Conservation (phyloP, 1,139 yeast genomes). For the Yamadazyma membranifaciens region DNA sequence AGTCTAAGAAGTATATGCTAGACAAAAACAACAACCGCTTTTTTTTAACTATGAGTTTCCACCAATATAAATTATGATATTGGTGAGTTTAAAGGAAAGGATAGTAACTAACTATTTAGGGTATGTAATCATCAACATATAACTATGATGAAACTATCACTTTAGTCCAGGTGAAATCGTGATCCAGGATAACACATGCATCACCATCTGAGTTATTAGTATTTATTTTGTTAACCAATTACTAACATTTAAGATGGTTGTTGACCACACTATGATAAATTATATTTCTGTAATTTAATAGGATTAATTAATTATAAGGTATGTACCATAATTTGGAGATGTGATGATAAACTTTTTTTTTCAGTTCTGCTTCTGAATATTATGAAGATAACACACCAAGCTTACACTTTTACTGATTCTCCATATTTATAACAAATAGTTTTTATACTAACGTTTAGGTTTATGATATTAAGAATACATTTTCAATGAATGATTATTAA, state of each 20-base stretch:
- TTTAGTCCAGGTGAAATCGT: slow-evolving; percentile 61
- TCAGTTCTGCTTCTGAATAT: slow-evolving; percentile 90
- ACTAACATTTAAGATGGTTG: not conserved
- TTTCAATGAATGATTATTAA: not conserved
- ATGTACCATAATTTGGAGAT: slow-evolving; percentile 4
- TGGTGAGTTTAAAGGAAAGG: not conserved
- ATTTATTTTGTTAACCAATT: not conserved
- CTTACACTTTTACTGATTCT: slow-evolving; percentile 3
- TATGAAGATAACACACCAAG: slow-evolving; percentile 5
- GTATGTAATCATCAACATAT: not conserved
- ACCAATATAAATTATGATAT: not conserved
- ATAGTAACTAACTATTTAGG: too few relatives aligned
- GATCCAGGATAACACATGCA: slow-evolving; percentile 77
- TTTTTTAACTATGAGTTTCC: slow-evolving; percentile 29
- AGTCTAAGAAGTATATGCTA: slow-evolving; percentile 66
- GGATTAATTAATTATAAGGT: slow-evolving; percentile 1
- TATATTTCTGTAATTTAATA: not conserved
- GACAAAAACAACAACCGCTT: slow-evolving; percentile 56
- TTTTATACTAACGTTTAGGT: slow-evolving; percentile 3
- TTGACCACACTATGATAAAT: not conserved
- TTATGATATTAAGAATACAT: not conserved
- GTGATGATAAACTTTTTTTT: slow-evolving; percentile 56
- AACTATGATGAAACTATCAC: slow-evolving; percentile 39
- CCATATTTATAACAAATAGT: not conserved
- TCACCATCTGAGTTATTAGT: slow-evolving; percentile 72